A percentile compares a stretch with the other conserved stretches of the same genome.
These are phyloP conservation scores for Aspergillus candidus DNA, from an alignment of 2,329 filamentous ascomycete genomes.

Conservation along the genomic window DNA sequence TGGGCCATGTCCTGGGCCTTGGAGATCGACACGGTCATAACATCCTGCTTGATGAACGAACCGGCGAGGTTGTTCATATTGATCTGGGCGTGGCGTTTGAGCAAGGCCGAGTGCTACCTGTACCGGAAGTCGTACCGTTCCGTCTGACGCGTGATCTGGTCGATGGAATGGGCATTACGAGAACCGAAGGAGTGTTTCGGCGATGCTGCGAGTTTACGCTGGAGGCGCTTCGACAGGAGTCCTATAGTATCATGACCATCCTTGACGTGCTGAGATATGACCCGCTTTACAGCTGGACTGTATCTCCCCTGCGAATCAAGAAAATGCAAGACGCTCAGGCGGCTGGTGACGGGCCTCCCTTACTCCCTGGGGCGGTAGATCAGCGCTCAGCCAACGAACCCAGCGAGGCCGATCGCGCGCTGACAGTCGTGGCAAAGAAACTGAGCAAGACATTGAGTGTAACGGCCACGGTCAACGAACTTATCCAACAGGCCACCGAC, in stretches of 20 bases:
- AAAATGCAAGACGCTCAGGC: conserved; percentile 57
- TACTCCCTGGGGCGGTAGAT: conserved; percentile 23
- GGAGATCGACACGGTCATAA: conserved; percentile 96
- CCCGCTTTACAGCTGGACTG: conserved; percentile 91
- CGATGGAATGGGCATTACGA: conserved; percentile 93
- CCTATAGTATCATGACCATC: conserved; percentile 97
- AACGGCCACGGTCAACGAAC: conserved; percentile 88
- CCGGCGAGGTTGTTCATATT: conserved; percentile 92
- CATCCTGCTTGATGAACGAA: conserved; percentile 83
- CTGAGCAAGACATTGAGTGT: conserved; percentile 89
- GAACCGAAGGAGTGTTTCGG: conserved; percentile 91
- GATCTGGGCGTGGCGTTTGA: conserved; percentile 97
- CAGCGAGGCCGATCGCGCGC: conserved; percentile 80
- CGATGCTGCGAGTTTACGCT: conserved; percentile 98
- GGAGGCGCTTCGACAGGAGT: conserved; percentile 88
- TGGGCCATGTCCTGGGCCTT: conserved; percentile 86
- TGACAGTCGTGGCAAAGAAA: conserved; percentile 94
- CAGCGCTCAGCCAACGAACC: conserved; percentile 49
- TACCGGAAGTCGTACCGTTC: conserved; percentile 95
- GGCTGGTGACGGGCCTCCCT: conserved; percentile 34
- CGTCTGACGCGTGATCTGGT: conserved; percentile 88
- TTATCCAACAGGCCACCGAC: conserved; percentile 93
- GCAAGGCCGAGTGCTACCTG: conserved; percentile 85
- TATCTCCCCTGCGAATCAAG: conserved; percentile 63
- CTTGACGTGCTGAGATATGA: conserved; percentile 97